phyloP scores from a whole-genome alignment of 768 basidiomycete species.

The Pisolithus orientalis region DNA sequence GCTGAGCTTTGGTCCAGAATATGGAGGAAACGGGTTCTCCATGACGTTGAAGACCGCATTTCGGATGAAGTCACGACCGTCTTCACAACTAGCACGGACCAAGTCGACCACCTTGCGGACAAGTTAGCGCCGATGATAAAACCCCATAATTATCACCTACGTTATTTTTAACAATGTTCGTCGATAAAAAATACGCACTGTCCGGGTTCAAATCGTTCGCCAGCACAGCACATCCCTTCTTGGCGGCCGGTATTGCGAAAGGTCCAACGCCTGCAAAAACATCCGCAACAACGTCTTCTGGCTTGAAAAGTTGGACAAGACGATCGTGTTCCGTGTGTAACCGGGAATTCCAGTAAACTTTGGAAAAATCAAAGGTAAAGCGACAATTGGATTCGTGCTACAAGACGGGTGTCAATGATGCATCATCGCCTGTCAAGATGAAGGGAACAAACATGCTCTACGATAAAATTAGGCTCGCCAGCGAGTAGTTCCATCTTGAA shows the following conservation, averaged over 20 bases:
- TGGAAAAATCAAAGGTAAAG: conserved; percentile 91
- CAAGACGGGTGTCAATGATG: conserved; percentile 1
- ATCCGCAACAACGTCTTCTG: conserved; percentile 80
- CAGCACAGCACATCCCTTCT: conserved; percentile 82
- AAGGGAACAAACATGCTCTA: conserved; percentile 67
- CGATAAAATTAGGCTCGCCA: conserved; percentile 80
- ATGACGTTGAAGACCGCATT: conserved; percentile 45
- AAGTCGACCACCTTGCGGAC: conserved; percentile 50
- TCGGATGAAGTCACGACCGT: conserved; percentile 84
- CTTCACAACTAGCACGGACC: conserved; percentile 71
- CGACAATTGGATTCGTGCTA: conserved; percentile 81
- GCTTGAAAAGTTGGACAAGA: conserved; percentile 65
- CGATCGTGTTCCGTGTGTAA: conserved; percentile 88
- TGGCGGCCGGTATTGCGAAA: conserved; percentile 90
- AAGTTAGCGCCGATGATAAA: conserved; percentile 1
- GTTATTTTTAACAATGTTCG: conserved; percentile 72
- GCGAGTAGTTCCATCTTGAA: conserved; percentile 97
- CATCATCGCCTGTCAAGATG: neutral
- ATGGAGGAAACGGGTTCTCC: conserved; percentile 62
- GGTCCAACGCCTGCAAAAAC: conserved; percentile 98
- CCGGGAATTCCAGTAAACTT: conserved; percentile 98
- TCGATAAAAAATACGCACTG: conserved; percentile 67
- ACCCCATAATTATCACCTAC: conserved; percentile 35
- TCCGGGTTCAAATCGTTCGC: conserved; percentile 95
- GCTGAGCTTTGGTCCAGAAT: conserved; percentile 36